Evolutionary conservation across 495 filamentous ascomycete species (phyloP).

Genomic region (Penicillium odoratum): DNA sequence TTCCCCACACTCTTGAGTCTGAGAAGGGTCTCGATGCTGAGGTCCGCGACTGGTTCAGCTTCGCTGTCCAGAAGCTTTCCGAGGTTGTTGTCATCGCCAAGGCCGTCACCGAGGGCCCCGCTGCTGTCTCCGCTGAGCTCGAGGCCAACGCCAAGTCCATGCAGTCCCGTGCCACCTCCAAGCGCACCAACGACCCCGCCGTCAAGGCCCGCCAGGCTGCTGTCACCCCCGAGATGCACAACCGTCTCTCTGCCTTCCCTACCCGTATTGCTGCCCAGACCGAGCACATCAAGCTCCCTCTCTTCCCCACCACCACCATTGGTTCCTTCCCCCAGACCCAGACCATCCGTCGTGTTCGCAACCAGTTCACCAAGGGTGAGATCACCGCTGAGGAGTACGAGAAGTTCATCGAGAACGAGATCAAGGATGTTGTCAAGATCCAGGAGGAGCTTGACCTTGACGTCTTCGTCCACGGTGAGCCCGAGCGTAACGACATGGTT

Average conservation of each 20-base stretch:
- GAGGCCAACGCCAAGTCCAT: constrained; percentile 94
- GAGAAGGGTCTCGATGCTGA: constrained; percentile 96
- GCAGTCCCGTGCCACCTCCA: constrained; percentile 82
- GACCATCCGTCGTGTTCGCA: constrained; percentile 92
- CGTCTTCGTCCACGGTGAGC: constrained; percentile 97
- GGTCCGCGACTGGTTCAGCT: constrained; percentile 97
- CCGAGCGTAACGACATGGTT: constrained; percentile 99
- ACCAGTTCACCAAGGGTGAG: constrained; percentile 97
- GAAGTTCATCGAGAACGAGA: constrained; percentile 98
- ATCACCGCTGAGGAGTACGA: constrained; percentile 92
- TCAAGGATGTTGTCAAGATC: constrained; percentile 85
- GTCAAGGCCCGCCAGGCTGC: constrained; percentile 93
- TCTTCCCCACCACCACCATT: constrained; percentile 99
- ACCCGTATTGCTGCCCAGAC: constrained; percentile 81
- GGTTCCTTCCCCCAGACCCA: constrained; percentile 99
- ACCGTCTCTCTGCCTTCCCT: constrained; percentile 87
- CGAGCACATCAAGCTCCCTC: constrained; percentile 82
- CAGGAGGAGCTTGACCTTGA: constrained; percentile 97
- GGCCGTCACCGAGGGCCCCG: constrained; percentile 88
- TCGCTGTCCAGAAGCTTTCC: constrained; percentile 89
- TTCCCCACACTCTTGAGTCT: constrained; percentile 92
- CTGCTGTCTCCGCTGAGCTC: constrained; percentile 77
- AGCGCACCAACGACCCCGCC: constrained; percentile 91
- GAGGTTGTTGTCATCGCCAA: constrained; percentile 94
- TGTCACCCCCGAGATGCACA: constrained; percentile 80